These are phyloP conservation scores for Purpureocillium takamizusanense DNA, from an alignment of 2,329 filamentous ascomycete genomes.

Conservation along the genomic window DNA sequence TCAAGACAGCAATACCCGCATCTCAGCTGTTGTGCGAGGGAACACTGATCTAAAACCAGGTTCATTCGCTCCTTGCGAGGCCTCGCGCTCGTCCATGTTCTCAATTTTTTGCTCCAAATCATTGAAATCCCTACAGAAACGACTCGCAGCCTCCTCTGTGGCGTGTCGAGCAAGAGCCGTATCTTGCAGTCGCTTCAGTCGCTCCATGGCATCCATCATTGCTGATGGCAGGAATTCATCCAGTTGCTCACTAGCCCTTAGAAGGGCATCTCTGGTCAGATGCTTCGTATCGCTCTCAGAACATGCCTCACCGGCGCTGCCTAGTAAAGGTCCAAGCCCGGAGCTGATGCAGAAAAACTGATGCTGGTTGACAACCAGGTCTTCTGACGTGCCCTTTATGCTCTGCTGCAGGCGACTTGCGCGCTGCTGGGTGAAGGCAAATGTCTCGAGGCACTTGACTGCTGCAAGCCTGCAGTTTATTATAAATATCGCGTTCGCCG, in stretches of 20 bases:
- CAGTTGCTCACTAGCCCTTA: conserved; percentile 61
- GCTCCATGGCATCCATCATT: conserved; percentile 82
- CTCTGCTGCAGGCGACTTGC: conserved; percentile 45
- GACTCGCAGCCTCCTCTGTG: conserved; percentile 73
- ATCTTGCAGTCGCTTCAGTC: conserved; percentile 65
- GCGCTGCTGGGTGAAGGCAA: conserved; percentile 54
- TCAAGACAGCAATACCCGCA: conserved; percentile 45
- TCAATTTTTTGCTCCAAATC: conserved; percentile 42
- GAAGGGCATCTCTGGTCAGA: conserved; percentile 45
- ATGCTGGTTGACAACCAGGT: conserved; percentile 60
- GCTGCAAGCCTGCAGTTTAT: conserved; percentile 63
- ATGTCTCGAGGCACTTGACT: conserved; percentile 43
- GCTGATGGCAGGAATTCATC: conserved; percentile 91
- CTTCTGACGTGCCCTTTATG: conserved; percentile 45
- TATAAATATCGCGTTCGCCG: conserved; percentile 57
- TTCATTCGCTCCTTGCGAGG: conserved; percentile 11
- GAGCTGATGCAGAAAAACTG: conserved; percentile 66
- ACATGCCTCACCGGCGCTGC: conserved; percentile 34
- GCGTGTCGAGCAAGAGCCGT: conserved; percentile 63
- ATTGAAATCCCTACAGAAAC: conserved; percentile 80
- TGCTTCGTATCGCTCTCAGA: conserved; percentile 20
- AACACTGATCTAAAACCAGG: conserved; percentile 30
- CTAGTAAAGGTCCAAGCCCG: conserved; percentile 57
- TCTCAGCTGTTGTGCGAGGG: conserved; percentile 51
- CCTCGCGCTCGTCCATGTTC: conserved; percentile 25